phyloP scores from a whole-genome alignment of 441 rosid genomes.

The Syzygium syzygioides region DNA sequence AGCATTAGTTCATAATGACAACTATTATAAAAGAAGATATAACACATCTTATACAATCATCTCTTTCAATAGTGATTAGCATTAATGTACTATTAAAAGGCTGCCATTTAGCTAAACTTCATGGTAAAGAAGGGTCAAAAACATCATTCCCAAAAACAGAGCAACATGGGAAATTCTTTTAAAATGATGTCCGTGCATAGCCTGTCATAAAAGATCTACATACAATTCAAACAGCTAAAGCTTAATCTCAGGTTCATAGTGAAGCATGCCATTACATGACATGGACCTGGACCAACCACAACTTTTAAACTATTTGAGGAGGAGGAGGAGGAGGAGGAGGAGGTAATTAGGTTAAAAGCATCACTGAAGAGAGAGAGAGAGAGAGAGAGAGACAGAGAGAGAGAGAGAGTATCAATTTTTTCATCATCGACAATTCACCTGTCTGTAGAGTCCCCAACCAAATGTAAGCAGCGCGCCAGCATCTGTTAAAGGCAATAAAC shows the following conservation, averaged over 20 bases:
- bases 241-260: background rate
- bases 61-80: background rate
- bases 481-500: no score
- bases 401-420: no score
- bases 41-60: background rate
- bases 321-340: no score
- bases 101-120: background rate
- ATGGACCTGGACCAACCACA: background rate
- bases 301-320: background rate
- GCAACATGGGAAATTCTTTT: background rate
- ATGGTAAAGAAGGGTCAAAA: background rate
- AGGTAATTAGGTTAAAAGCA: no score
- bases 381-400: no score
- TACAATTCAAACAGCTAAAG: background rate
- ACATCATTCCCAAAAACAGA: background rate
- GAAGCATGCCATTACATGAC: background rate
- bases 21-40: background rate
- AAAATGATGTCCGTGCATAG: background rate
- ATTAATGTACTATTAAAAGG: background rate
- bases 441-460: no score
- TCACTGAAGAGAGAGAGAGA: no score
- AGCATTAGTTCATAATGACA: background rate
- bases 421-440: no score
- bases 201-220: background rate
- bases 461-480: no score